Conservation (phyloP, 2,329 filamentous ascomycete species). For the Xylariaceae sp. region DNA sequence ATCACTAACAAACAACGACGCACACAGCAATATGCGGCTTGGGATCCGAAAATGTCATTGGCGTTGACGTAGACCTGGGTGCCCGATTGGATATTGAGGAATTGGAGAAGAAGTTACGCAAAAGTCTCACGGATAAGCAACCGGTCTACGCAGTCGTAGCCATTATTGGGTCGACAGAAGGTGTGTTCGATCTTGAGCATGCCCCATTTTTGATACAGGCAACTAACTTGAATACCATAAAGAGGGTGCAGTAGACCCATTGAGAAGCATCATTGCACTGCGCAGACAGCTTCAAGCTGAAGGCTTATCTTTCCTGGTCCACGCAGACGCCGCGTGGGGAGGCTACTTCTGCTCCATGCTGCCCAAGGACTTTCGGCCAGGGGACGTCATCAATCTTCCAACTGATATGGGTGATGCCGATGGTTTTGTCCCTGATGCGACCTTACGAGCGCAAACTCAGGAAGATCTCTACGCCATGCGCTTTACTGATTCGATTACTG, state of each 20-base stretch:
- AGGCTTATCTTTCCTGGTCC: constrained; percentile 43
- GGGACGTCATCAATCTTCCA: constrained; percentile 26
- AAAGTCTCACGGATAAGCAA: constrained; percentile 27
- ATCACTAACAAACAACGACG: neutral
- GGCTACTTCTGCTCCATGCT: constrained; percentile 47
- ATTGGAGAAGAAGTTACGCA: constrained; percentile 31
- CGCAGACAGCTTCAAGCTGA: constrained; percentile 38
- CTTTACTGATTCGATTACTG: constrained; percentile 42
- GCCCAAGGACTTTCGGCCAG: constrained; percentile 28
- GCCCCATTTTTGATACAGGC: too few relatives aligned
- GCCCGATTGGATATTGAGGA: constrained; percentile 36
- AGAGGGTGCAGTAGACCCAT: constrained; percentile 43
- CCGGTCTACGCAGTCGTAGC: constrained; percentile 42
- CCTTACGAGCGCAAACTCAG: constrained; percentile 33
- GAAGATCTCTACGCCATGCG: constrained; percentile 38
- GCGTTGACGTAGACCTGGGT: constrained; percentile 37
- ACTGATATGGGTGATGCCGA: constrained; percentile 24
- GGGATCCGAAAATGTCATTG: constrained; percentile 39
- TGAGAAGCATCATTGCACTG: constrained; percentile 36
- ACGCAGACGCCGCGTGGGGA: constrained; percentile 48
- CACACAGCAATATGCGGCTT: constrained; percentile 39
- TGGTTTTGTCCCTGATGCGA: constrained; percentile 35
- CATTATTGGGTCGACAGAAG: constrained; percentile 45
- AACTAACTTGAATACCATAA: neutral
- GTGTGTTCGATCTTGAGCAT: constrained; percentile 16